A percentile compares a stretch with the other conserved stretches of the same genome.
These are phyloP conservation scores for Alternaria burnsii DNA, from an alignment of 2,329 filamentous ascomycete species.

Conservation along the genomic window DNA sequence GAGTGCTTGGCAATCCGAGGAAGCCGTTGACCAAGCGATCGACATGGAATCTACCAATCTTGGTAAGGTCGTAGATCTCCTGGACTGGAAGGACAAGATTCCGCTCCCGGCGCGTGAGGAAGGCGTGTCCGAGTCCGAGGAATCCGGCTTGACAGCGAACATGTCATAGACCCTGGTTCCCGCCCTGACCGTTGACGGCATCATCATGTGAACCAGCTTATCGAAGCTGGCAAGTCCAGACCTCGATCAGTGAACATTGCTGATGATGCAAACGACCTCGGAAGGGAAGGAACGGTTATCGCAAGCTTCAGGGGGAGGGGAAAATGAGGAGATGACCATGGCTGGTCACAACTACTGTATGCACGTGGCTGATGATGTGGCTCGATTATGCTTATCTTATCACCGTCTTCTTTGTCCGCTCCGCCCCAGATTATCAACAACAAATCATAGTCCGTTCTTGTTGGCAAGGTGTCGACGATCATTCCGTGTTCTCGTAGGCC, in stretches of 20 bases:
- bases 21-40: conserved; percentile 3
- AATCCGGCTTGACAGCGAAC: conserved; percentile 1
- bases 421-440: conserved; percentile 2
- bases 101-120: conserved; percentile 3
- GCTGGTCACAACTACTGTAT: neutral
- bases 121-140: conserved; percentile 9
- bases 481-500: neutral
- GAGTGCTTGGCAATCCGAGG: conserved; percentile 4
- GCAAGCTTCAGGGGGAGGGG: neutral
- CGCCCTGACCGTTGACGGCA: conserved; percentile 1
- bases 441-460: neutral
- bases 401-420: neutral
- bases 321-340: neutral
- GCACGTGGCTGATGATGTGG: conserved; percentile 2
- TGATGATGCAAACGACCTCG: conserved; percentile 1
- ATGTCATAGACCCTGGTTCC: conserved; percentile 11
- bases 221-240: conserved; percentile 1
- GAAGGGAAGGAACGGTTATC: neutral
- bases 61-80: conserved; percentile 6
- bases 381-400: conserved; percentile 3
- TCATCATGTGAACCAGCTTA: conserved; percentile 6
- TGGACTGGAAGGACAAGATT: conserved; percentile 4
- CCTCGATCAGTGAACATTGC: neutral
- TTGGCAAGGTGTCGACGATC: neutral
- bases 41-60: neutral